phyloP scores from a whole-genome alignment of 2,329 filamentous ascomycete species.

The Diaporthe ilicicola region DNA sequence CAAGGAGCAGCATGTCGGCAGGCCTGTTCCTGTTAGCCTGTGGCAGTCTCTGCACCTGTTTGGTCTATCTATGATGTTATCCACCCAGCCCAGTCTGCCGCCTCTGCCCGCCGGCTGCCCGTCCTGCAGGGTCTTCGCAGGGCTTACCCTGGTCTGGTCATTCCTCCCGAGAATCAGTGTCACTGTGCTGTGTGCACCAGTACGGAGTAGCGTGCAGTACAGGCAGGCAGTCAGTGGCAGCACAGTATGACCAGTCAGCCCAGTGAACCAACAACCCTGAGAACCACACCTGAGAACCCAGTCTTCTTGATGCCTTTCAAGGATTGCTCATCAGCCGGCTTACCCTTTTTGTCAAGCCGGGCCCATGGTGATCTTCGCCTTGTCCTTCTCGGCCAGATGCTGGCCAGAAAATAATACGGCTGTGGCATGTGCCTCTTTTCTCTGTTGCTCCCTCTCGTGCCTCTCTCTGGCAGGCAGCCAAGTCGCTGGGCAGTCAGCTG shows the following conservation, averaged over 20 bases:
- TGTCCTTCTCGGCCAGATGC: constrained; percentile 13
- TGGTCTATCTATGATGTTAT: too few relatives aligned
- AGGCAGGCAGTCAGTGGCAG: too few relatives aligned
- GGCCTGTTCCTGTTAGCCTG: background rate
- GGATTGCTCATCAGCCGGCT: background rate
- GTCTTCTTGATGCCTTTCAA: too few relatives aligned
- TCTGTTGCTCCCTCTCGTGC: background rate
- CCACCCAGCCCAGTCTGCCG: too few relatives aligned
- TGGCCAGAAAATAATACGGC: constrained; percentile 12
- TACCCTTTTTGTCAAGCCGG: constrained; percentile 20
- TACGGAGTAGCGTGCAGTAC: too few relatives aligned
- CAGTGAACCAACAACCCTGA: too few relatives aligned
- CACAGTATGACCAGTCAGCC: background rate
- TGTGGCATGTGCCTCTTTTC: background rate
- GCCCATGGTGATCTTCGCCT: constrained; percentile 1
- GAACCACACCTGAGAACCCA: too few relatives aligned
- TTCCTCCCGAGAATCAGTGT: constrained; percentile 12
- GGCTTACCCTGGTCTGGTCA: constrained; percentile 16
- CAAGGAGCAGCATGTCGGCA: constrained; percentile 1
- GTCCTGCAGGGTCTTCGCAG: constrained; percentile 9
- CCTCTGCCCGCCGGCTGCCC: background rate
- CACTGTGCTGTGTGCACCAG: too few relatives aligned
- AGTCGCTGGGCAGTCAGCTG: background rate
- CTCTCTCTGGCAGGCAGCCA: background rate
- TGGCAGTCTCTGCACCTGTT: too few relatives aligned